Evolutionary conservation across 768 basidiomycete genomes (phyloP), one percentile per base, ranked within the genome.

Genomic region (Dendrothele bispora): DNA sequence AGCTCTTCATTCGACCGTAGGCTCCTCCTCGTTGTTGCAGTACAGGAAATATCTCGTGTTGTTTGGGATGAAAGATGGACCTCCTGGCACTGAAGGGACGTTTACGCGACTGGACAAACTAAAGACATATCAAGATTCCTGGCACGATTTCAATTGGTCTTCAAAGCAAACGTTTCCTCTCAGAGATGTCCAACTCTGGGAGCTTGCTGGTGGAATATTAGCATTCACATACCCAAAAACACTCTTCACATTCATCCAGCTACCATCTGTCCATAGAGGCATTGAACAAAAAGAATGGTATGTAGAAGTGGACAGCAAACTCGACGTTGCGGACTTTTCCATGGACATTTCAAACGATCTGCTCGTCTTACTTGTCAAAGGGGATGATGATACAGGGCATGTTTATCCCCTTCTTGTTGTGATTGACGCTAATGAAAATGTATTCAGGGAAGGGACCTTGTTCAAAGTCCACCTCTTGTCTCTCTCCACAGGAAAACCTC

Each of bases 321-420:
- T 68, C 27, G 34, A 22, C n/a, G 46, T 67, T 35, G 56, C 56
- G n/a, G 70, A 73, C 43, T 72, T 73, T 30, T 59, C 65, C 8
- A 49, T 69, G 7, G 70, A 72, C 51, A 56, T 50, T 20, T 68
- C 66, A 4, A 65, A 70, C 53, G 53, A 72, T 51, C 59, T 72
- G 29, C 34, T 72, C 7, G 59, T 64, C 18, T 50, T 60, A n/a
- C n/a, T n/a, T 4, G 48, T 72, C n/a, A 62, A 66, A 39, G 17
- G 34, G 24, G 25, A 18, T 27, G 2, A 17, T 12, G 34, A 8
- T 3, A 15, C 21, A 7, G n/a, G 25, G 3, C 5, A 42, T 34
- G 11, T 43, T 38, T 24, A 25, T 37, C 18, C 22, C 18, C 12
- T 12, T 5, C n/a, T 15, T 28, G 5, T 14, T 43, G 22, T 2